Base-by-base conservation (phyloP, 345 rosid species). In the Limnanthes douglasii region DNA sequence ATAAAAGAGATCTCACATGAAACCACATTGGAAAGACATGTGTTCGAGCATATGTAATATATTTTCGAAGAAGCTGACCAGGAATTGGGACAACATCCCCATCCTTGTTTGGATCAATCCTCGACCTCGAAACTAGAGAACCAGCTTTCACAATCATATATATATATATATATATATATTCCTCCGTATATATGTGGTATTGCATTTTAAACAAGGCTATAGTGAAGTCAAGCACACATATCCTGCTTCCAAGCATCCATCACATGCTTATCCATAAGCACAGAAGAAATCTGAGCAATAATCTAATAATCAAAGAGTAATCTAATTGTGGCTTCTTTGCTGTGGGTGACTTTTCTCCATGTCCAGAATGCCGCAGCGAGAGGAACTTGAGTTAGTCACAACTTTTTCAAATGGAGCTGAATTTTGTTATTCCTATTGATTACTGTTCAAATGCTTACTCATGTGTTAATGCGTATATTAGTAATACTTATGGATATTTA, bases 391-490 rank as follows among this genome's bases (percentile, higher is more conserved):
- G n/a, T n/a, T n/a, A n/a, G n/a, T n/a, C n/a, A n/a, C n/a, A n/a
- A n/a, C n/a, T n/a, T n/a, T n/a, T n/a, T n/a, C n/a, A n/a, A n/a
- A n/a, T n/a, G n/a, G n/a, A n/a, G n/a, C n/a, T n/a, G n/a, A n/a
- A n/a, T n/a, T n/a, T n/a, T n/a, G n/a, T n/a, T n/a, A n/a, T n/a
- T n/a, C n/a, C n/a, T n/a, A n/a, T n/a, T n/a, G n/a, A n/a, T n/a
- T 77, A 95, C 61, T 90, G 98, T 53, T 90, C 98, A 95, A 90
- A 79, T 52, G 98, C 98, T 75, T 90, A 95, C 61, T 94, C 84
- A 95, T 90, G 72, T 26, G 28, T 38, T 11, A 49, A 33, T 50
- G 18, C 28, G 44, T n/a, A n/a, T 39, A 32, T 38, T 43, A 59
- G 59, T 45, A 41, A 51, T 44, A 21, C 19, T 19, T 45, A 39